phyloP scores from a whole-genome alignment of 192 early-diverging fungal species.

The Coemansia erecta region DNA sequence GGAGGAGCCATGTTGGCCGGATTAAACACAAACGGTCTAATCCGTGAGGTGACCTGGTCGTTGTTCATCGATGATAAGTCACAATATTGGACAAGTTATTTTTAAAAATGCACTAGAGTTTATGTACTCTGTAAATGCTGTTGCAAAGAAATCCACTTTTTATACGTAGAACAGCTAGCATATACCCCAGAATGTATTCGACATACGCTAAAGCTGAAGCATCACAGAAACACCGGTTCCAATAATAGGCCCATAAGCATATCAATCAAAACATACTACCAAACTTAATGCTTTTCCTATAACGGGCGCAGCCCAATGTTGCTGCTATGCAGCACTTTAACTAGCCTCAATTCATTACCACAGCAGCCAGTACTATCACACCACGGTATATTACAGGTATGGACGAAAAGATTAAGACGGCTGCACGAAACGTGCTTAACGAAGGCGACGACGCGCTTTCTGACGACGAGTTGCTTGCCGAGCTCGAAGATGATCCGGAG shows the following conservation, averaged over 20 bases:
- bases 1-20: conserved; percentile 29
- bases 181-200: neutral
- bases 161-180: no score
- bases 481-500: conserved; percentile 80
- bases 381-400: conserved; percentile 6
- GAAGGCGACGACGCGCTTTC: conserved; percentile 61
- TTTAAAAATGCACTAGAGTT: neutral
- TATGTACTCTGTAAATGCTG: neutral
- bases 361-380: neutral
- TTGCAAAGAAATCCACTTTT: neutral
- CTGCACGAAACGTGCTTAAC: conserved; percentile 32
- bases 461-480: conserved; percentile 77
- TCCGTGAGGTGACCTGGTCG: neutral
- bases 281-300: no score
- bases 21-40: conserved; percentile 36
- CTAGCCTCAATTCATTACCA: neutral
- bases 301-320: no score
- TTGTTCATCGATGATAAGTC: neutral
- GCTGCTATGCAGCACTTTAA: neutral
- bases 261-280: no score
- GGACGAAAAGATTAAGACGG: conserved; percentile 39
- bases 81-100: neutral
- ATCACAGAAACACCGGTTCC: no score
- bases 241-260: no score
- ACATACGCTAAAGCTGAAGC: neutral